These are phyloP conservation scores for Kazachstania kunashirensis DNA, from an alignment of 805 yeast genomes.

Conservation along the genomic window DNA sequence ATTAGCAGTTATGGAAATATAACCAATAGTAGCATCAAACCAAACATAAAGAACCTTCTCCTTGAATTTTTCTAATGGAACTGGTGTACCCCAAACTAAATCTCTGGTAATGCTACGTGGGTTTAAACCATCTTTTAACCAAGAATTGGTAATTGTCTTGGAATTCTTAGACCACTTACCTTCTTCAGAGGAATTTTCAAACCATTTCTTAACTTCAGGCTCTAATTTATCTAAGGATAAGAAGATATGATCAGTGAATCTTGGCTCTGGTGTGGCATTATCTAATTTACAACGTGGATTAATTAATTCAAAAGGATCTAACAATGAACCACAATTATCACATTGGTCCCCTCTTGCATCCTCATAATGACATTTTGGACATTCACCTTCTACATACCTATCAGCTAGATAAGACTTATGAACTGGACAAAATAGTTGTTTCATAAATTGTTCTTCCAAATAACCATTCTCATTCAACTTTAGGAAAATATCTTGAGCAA, in stretches of 20 bases:
- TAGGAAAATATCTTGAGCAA: constrained; percentile 86
- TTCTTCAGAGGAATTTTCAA: constrained; percentile 49
- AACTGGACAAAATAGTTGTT: constrained; percentile 82
- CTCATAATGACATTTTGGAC: constrained; percentile 89
- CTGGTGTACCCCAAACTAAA: constrained; percentile 97
- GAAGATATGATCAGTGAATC: constrained; percentile 78
- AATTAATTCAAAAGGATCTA: constrained; percentile 87
- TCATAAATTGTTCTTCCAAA: constrained; percentile 78
- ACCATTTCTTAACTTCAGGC: constrained; percentile 65
- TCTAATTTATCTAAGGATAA: constrained; percentile 77
- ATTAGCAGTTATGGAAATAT: constrained; percentile 90
- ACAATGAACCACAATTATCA: constrained; percentile 85
- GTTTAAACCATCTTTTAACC: constrained; percentile 88
- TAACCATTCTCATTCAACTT: constrained; percentile 66
- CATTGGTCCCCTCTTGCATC: constrained; percentile 99
- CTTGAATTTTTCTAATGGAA: constrained; percentile 76
- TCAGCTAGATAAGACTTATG: constrained; percentile 93
- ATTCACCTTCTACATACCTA: constrained; percentile 92
- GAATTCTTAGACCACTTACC: constrained; percentile 93
- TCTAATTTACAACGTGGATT: constrained; percentile 95
- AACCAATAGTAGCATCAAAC: constrained; percentile 98
- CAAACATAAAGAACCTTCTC: constrained; percentile 94
- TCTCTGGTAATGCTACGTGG: constrained; percentile 98
- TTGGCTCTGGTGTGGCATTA: constrained; percentile 67
- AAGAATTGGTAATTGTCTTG: constrained; percentile 75